Base-by-base conservation (phyloP, 2,329 filamentous ascomycete genomes). In the Botrytis fabae region DNA sequence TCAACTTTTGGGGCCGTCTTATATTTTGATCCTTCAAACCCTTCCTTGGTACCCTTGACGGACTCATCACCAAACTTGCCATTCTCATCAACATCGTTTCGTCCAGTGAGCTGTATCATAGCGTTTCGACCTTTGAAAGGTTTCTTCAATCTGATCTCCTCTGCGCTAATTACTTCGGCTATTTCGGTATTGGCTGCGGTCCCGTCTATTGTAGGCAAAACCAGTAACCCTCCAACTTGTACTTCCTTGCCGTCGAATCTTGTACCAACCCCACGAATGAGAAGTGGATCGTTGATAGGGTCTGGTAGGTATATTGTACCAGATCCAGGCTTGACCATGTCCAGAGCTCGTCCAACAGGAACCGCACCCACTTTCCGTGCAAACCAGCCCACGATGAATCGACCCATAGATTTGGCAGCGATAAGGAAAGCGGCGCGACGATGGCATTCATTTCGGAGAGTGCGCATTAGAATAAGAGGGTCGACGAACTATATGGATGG, bases 1-100 rank as follows among this genome's bases (percentile, higher is more conserved):
- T 98, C 94, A 63, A 97, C 94, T 80, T 98, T 94, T 1, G 95
- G 95, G 2, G 95, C 94, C 57, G 95, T 86, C 83, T 95, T 95
- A 85, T 92, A 98, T 78, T 91, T 92, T 68, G 90, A 92, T 35
- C 96, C 95, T 78, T 91, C 80, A 80, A 92, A 97, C 18, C 89
- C 89, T 48, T 69, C 74, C 48, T 74, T 75, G 20, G 59, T 72
- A 28, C 74, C 74, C 40, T 75, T 75, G 25, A 75, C 73, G 42
- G 48, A 66, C 38, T 70, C n/a, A 35, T 75, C 51, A 6, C 51
- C 28, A 57, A 75, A 72, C 44, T 12, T 89, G 86, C 74, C 85
- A 70, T 92, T 85, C 40, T 89, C 86, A 74, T 90, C 88, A 75
- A 94, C 86, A 77, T 95, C 91, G 48, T 91, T 89, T 74, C 92